Percentiles rank a stretch among this genome's conserved stretches.
phyloP scores from a whole-genome alignment of 2,329 filamentous ascomycete genomes.

The Fusarium pseudocircinatum region DNA sequence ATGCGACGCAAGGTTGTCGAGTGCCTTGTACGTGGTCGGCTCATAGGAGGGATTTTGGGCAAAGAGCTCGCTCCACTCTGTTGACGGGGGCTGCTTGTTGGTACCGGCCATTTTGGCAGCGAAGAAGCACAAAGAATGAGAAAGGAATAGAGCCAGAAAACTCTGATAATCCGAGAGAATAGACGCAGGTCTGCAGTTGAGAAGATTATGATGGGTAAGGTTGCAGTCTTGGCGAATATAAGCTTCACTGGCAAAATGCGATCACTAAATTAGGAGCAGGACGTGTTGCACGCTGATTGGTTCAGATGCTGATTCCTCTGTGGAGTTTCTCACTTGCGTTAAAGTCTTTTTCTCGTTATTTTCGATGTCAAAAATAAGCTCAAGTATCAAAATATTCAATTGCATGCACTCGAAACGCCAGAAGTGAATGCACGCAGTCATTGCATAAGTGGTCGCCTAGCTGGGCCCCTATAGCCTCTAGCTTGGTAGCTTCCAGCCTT shows the following conservation, averaged over 20 bases:
- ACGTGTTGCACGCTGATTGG: too few species aligned
- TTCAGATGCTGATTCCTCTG: too few species aligned
- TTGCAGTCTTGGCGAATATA: neutral
- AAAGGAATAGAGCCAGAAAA: accelerated
- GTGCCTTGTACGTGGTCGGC: neutral
- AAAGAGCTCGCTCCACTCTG: neutral
- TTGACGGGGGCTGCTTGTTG: neutral
- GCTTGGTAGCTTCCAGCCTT: too few species aligned
- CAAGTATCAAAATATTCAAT: too few species aligned
- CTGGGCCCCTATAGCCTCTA: too few species aligned
- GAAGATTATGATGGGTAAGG: neutral
- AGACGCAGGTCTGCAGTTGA: neutral
- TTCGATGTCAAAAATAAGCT: too few species aligned
- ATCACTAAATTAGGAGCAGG: neutral
- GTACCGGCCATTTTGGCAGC: neutral
- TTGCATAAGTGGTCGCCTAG: too few species aligned
- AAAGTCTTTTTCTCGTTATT: too few species aligned
- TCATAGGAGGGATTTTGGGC: neutral
- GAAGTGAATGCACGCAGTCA: too few species aligned
- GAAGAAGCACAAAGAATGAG: too few species aligned
- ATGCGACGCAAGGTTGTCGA: neutral
- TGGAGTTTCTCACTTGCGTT: too few species aligned
- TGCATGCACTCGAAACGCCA: too few species aligned
- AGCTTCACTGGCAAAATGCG: neutral
- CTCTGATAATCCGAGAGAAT: neutral